Evolutionary conservation across 2,329 filamentous ascomycete species (phyloP).

Genomic region (Diaporthe citri): DNA sequence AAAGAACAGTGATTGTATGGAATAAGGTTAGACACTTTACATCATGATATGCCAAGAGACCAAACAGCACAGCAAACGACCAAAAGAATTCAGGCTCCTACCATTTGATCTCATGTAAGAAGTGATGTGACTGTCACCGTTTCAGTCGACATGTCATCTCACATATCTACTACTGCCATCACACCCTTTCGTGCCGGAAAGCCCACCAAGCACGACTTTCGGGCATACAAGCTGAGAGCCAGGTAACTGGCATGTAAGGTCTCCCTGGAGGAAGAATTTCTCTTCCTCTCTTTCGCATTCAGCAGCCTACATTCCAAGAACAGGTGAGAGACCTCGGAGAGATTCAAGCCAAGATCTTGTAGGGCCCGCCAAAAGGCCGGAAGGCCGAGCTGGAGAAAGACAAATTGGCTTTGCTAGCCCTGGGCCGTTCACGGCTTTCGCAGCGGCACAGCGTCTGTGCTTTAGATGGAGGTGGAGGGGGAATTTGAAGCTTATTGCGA

Average conservation of each 20-base stretch:
- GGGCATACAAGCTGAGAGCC: neutral
- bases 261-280: too few relatives aligned
- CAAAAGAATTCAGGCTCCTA: neutral
- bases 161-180: neutral
- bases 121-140: neutral
- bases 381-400: neutral
- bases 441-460: neutral
- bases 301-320: neutral
- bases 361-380: neutral
- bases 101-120: neutral
- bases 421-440: neutral
- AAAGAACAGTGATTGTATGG: neutral
- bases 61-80: neutral
- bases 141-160: neutral
- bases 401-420: neutral
- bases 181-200: neutral
- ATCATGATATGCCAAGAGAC: neutral
- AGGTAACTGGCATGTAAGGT: too few relatives aligned
- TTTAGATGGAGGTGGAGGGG: neutral
- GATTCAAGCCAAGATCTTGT: neutral
- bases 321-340: neutral
- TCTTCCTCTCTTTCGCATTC: neutral
- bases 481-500: neutral
- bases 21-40: neutral
- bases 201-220: neutral